These are phyloP conservation scores for Phialophora macrospora DNA, from an alignment of 2,329 filamentous ascomycete species.

Conservation along the genomic window DNA sequence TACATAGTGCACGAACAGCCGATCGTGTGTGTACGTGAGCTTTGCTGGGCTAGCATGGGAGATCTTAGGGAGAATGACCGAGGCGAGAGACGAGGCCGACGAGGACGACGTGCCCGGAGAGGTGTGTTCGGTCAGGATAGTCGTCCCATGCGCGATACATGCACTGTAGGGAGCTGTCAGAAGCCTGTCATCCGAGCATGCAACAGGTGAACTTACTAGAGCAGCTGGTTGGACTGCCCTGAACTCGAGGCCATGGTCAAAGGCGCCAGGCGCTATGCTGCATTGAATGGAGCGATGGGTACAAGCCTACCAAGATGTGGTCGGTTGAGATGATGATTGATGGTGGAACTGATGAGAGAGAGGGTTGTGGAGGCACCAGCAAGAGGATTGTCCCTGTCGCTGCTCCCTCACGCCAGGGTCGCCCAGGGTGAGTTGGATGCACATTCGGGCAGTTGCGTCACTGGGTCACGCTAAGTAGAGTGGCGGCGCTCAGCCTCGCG, in stretches of 20 bases:
- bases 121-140: conserved; percentile 91
- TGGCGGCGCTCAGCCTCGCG: conserved; percentile 6
- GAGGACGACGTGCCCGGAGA: conserved; percentile 81
- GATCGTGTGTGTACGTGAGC: conserved; percentile 90
- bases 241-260: conserved; percentile 72
- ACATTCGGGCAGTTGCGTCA: conserved; percentile 12
- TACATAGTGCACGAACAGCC: conserved; percentile 94
- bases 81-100: conserved; percentile 86
- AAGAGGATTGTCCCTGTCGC: neutral
- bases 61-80: conserved; percentile 94
- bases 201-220: conserved; percentile 64
- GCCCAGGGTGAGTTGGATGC: neutral
- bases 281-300: neutral
- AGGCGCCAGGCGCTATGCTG: neutral
- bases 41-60: conserved; percentile 79
- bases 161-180: conserved; percentile 60
- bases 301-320: neutral
- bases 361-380: neutral
- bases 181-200: neutral
- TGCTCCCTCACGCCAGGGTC: neutral
- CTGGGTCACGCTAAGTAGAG: neutral
- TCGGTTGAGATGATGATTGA: neutral
- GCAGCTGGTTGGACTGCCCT: conserved; percentile 67
- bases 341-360: neutral
- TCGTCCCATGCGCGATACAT: conserved; percentile 91